These are phyloP conservation scores for Globisporangium megalacanthum DNA, from an alignment of 352 stramenopile genomes.

Conservation along the genomic window DNA sequence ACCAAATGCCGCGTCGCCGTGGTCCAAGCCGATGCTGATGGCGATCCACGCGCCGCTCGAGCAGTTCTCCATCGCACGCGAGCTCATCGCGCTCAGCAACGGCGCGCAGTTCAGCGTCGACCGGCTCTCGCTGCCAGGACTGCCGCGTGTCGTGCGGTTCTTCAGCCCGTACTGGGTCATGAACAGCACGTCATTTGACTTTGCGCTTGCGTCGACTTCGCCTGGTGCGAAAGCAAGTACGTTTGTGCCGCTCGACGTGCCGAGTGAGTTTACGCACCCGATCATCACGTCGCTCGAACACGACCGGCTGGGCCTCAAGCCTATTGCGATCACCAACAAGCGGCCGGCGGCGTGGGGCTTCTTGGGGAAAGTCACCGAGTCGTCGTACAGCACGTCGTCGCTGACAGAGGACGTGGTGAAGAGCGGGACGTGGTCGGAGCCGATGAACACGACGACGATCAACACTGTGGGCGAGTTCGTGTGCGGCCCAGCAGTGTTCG, in stretches of 20 bases:
- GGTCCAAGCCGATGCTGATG: slow-evolving; percentile 85
- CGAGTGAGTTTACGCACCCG: slow-evolving; percentile 51
- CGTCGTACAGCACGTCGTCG: slow-evolving; percentile 37
- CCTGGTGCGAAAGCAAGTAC: slow-evolving; percentile 43
- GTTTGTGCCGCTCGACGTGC: slow-evolving; percentile 36
- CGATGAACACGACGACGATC: slow-evolving; percentile 81
- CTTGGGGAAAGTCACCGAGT: slow-evolving; percentile 46
- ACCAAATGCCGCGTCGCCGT: slow-evolving; percentile 31
- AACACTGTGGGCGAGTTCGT: slow-evolving; percentile 78
- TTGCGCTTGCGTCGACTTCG: slow-evolving; percentile 50
- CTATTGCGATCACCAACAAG: slow-evolving; percentile 31
- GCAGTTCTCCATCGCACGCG: slow-evolving; percentile 63
- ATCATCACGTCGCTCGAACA: slow-evolving; percentile 52
- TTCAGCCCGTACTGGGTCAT: slow-evolving; percentile 84
- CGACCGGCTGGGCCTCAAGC: slow-evolving; percentile 70
- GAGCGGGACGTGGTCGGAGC: slow-evolving; percentile 68
- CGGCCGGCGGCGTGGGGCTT: slow-evolving; percentile 54
- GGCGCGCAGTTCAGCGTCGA: slow-evolving; percentile 71
- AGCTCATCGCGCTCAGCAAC: slow-evolving; percentile 42
- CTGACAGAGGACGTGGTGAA: slow-evolving; percentile 63
- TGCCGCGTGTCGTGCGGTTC: slow-evolving; percentile 75
- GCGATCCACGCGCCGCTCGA: slow-evolving; percentile 69
- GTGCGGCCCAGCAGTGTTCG: slow-evolving; percentile 68
- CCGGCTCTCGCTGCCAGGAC: slow-evolving; percentile 55
- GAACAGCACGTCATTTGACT: slow-evolving; percentile 73